These are phyloP conservation scores for Taxawa tesnikishii DNA, from an alignment of 2,329 filamentous ascomycete species.

Conservation along the genomic window DNA sequence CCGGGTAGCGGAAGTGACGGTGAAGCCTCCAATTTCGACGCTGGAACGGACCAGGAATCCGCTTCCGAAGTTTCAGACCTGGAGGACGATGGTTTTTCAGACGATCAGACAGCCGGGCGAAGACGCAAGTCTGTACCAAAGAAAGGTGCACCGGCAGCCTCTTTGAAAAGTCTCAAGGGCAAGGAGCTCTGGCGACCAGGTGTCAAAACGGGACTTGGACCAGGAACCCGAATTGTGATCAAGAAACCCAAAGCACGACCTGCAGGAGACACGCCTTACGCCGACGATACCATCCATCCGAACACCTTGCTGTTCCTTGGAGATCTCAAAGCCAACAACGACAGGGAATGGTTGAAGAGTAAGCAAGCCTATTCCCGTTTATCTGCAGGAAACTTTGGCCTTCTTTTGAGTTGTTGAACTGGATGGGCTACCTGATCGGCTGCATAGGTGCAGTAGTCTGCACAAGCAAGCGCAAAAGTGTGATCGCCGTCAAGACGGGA, in stretches of 20 bases:
- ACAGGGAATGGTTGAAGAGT: constrained; percentile 53
- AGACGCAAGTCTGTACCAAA: constrained; percentile 12
- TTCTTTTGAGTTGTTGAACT: too few relatives aligned
- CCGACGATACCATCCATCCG: constrained; percentile 46
- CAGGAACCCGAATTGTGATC: constrained; percentile 49
- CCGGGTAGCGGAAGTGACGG: too few relatives aligned
- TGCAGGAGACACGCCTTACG: constrained; percentile 45
- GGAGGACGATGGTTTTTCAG: constrained; percentile 16
- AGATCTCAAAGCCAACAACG: constrained; percentile 48
- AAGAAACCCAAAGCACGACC: constrained; percentile 51
- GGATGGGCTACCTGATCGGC: too few relatives aligned
- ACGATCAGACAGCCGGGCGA: constrained; percentile 4
- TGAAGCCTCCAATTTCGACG: constrained; percentile 16
- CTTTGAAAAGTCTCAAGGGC: constrained; percentile 18
- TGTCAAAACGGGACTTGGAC: constrained; percentile 41
- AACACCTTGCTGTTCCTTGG: constrained; percentile 50
- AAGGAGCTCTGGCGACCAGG: constrained; percentile 45
- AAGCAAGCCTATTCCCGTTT: too few relatives aligned
- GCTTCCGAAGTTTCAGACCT: constrained; percentile 17
- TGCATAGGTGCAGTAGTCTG: too few relatives aligned
- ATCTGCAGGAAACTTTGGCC: too few relatives aligned
- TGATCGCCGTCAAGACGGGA: too few relatives aligned
- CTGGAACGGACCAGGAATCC: background rate
- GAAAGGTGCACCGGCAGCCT: constrained; percentile 11
- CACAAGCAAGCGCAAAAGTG: too few relatives aligned